Conservation (phyloP, 768 basidiomycete species). For the Amanita exitialis region DNA sequence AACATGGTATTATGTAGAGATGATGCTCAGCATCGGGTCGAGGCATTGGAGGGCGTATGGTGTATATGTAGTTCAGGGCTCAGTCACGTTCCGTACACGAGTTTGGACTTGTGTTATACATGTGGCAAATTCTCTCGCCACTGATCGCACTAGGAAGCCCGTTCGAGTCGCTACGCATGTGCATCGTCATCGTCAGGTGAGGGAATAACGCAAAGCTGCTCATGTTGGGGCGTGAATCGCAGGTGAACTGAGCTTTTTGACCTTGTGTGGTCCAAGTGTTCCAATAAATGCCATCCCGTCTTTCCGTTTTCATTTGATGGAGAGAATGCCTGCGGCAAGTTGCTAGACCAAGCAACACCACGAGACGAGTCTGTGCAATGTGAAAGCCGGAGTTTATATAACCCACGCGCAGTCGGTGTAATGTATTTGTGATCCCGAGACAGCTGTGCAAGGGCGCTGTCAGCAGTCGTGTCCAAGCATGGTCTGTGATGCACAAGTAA, state of each 20-base stretch:
- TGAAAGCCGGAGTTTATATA: not conserved
- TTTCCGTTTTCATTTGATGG: not conserved
- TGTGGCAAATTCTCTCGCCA: slow-evolving; percentile 20
- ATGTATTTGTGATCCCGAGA: not conserved
- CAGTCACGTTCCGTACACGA: slow-evolving; percentile 17
- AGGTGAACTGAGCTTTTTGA: not conserved
- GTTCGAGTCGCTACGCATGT: not conserved
- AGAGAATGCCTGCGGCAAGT: not conserved
- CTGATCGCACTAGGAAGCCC: not conserved
- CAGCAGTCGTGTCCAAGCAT: no score
- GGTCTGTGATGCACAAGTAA: no score
- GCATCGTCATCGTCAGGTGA: not conserved
- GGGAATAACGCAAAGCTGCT: not conserved
- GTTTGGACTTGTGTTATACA: slow-evolving; percentile 29
- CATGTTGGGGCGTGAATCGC: not conserved
- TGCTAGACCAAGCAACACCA: not conserved
- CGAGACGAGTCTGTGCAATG: not conserved
- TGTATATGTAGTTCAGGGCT: slow-evolving; percentile 16
- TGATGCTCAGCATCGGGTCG: slow-evolving; percentile 12
- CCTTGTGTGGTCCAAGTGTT: not conserved
- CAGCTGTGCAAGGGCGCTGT: not conserved
- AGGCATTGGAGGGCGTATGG: not conserved
- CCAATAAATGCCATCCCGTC: not conserved
- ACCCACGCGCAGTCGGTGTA: not conserved
- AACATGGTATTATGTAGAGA: slow-evolving; percentile 14